Percentiles rank a stretch among this genome's conserved stretches.
Conservation (phyloP, 768 basidiomycete genomes). For the Macrolepiota dolichaula region DNA sequence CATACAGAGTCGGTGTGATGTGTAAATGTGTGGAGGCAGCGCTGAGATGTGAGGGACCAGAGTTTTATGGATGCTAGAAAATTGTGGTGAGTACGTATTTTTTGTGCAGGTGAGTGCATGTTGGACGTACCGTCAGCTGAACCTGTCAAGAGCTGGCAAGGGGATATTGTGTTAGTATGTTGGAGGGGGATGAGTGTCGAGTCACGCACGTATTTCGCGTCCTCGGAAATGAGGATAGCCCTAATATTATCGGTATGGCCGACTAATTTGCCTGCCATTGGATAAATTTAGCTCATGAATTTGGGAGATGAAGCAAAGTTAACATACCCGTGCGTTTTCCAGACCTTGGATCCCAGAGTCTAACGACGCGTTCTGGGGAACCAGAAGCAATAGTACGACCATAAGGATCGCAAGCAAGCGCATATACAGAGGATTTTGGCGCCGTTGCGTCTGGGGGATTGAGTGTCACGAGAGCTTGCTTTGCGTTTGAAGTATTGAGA, state of each 20-base stretch:
- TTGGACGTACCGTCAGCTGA: constrained; percentile 67
- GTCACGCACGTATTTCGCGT: constrained; percentile 79
- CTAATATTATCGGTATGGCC: constrained; percentile 98
- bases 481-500: constrained; percentile 41
- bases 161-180: not conserved
- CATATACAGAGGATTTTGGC: constrained; percentile 74
- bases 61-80: constrained; percentile 75
- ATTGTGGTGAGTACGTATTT: constrained; percentile 4
- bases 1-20: constrained; percentile 95
- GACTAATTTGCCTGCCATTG: constrained; percentile 66
- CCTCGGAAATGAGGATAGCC: constrained; percentile 83
- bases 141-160: constrained; percentile 70
- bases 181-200: not conserved
- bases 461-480: constrained; percentile 60
- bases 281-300: not conserved
- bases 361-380: constrained; percentile 85
- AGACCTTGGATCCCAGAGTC: constrained; percentile 91
- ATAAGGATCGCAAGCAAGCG: constrained; percentile 72
- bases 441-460: constrained; percentile 63
- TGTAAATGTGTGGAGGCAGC: constrained; percentile 93
- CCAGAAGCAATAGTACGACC: constrained; percentile 86
- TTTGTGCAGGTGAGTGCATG: constrained; percentile 5
- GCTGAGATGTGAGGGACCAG: constrained; percentile 88
- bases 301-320: not conserved
- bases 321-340: constrained; percentile 60